These are phyloP conservation scores for Fusarium pseudocircinatum DNA, from an alignment of 2,329 filamentous ascomycete genomes.

Conservation along the genomic window DNA sequence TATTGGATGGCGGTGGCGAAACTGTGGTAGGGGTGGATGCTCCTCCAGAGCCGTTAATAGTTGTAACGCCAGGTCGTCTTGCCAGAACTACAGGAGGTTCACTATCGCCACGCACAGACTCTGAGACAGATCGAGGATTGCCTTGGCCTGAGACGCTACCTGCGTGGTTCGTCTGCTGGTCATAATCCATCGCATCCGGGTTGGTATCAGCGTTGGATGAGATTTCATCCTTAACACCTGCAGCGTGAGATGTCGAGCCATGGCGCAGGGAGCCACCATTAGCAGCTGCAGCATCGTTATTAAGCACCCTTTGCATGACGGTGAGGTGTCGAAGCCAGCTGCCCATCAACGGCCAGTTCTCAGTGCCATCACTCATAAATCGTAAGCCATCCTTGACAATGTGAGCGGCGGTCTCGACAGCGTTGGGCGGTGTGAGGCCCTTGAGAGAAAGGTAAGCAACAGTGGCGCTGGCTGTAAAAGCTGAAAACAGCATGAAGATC, in stretches of 20 bases:
- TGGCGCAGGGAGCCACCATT: constrained; percentile 47
- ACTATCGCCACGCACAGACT: constrained; percentile 58
- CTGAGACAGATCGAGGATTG: constrained; percentile 49
- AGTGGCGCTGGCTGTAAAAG: constrained; percentile 69
- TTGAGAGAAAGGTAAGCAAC: constrained; percentile 71
- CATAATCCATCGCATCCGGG: constrained; percentile 67
- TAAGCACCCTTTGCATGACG: constrained; percentile 69
- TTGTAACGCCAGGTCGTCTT: constrained; percentile 64
- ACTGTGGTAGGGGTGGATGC: constrained; percentile 58
- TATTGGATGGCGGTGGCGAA: constrained; percentile 52
- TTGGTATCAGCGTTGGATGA: constrained; percentile 65
- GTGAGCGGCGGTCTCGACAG: constrained; percentile 64
- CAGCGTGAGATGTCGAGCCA: constrained; percentile 44
- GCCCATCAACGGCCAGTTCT: constrained; percentile 67
- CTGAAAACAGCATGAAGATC: constrained; percentile 71
- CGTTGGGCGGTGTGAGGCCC: constrained; percentile 65
- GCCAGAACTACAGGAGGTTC: constrained; percentile 61
- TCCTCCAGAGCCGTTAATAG: constrained; percentile 66
- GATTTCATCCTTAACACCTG: constrained; percentile 62
- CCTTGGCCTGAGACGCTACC: constrained; percentile 42
- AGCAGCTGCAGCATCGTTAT: constrained; percentile 58
- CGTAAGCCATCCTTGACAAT: constrained; percentile 68
- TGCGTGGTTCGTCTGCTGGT: constrained; percentile 51
- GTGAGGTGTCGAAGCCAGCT: constrained; percentile 69
- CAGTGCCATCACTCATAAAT: constrained; percentile 67